Evolutionary conservation across 257 asterid species (phyloP).

Genomic region (Thymus mandschuricus): DNA sequence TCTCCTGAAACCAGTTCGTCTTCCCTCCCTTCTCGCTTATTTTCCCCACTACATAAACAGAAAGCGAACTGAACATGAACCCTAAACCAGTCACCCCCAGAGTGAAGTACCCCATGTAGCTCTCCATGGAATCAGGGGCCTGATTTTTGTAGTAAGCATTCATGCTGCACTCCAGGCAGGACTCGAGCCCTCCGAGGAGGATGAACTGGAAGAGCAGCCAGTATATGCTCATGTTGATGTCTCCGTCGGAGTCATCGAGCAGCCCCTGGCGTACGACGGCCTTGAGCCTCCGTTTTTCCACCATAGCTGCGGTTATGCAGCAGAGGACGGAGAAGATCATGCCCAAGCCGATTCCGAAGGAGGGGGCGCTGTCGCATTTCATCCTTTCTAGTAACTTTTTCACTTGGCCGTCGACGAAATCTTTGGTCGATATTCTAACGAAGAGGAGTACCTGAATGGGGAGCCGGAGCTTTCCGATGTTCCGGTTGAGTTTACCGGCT

Average conservation of each 20-base stretch:
- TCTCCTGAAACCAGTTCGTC: conserved; percentile 54
- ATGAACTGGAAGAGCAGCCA: conserved; percentile 59
- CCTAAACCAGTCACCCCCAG: conserved; percentile 54
- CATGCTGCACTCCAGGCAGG: conserved; percentile 36
- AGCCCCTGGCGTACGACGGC: conserved; percentile 37
- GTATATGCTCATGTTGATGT: conserved; percentile 45
- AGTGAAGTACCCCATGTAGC: conserved; percentile 30
- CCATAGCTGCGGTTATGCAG: conserved; percentile 34
- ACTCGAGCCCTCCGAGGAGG: conserved; percentile 49
- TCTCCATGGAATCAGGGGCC: conserved; percentile 37
- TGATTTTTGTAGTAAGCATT: conserved; percentile 34
- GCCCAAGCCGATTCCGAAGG: conserved; percentile 39
- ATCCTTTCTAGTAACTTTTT: background rate
- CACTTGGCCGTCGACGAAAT: background rate
- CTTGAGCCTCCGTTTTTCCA: background rate
- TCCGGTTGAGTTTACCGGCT: conserved; percentile 37
- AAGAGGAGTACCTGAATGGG: conserved; percentile 41
- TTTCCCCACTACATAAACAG: conserved; percentile 51
- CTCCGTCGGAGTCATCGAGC: conserved; percentile 37
- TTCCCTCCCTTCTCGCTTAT: conserved; percentile 48
- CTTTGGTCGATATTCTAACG: background rate
- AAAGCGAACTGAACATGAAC: conserved; percentile 39
- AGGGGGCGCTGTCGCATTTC: conserved; percentile 24
- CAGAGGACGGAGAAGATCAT: conserved; percentile 40
- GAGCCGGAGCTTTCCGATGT: conserved; percentile 32